Evolutionary conservation across 2,329 filamentous ascomycete species (phyloP).

Genomic region (Penicillium freii): DNA sequence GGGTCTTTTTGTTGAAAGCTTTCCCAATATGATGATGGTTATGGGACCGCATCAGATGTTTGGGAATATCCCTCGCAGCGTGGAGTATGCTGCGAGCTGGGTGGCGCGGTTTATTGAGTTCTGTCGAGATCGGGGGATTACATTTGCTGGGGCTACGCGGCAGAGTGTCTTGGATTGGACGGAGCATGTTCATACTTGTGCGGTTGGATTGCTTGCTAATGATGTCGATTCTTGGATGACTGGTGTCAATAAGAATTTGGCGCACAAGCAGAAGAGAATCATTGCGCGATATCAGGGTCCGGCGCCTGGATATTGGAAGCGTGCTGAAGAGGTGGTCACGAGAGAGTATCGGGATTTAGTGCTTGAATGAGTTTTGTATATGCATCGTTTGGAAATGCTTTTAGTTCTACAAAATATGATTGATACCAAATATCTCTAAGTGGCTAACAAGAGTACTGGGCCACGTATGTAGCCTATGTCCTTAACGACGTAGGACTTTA

Average conservation of each 20-base stretch:
- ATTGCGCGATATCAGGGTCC: slow-evolving; percentile 50
- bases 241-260: slow-evolving; percentile 53
- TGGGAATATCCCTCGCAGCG: slow-evolving; percentile 29
- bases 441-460: no score
- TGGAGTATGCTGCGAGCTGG: not conserved
- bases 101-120: not conserved
- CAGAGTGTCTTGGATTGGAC: slow-evolving; percentile 47
- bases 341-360: slow-evolving; percentile 2
- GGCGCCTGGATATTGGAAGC: slow-evolving; percentile 44
- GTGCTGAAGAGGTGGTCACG: slow-evolving; percentile 17
- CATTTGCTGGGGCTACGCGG: slow-evolving; percentile 42
- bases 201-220: slow-evolving; percentile 46
- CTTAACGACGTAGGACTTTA: no score
- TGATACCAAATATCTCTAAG: not conserved
- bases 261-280: slow-evolving; percentile 46
- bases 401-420: not conserved
- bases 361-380: not conserved
- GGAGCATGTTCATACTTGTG: slow-evolving; percentile 50
- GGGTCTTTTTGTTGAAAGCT: slow-evolving; percentile 9
- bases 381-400: not conserved
- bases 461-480: no score
- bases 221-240: slow-evolving; percentile 58
- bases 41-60: slow-evolving; percentile 32
- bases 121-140: slow-evolving; percentile 20
- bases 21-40: slow-evolving; percentile 16